A percentile compares a stretch with the other conserved stretches of the same genome.
phyloP scores from a whole-genome alignment of 2,329 filamentous ascomycete genomes.

The Teratosphaeria zuluensis region DNA sequence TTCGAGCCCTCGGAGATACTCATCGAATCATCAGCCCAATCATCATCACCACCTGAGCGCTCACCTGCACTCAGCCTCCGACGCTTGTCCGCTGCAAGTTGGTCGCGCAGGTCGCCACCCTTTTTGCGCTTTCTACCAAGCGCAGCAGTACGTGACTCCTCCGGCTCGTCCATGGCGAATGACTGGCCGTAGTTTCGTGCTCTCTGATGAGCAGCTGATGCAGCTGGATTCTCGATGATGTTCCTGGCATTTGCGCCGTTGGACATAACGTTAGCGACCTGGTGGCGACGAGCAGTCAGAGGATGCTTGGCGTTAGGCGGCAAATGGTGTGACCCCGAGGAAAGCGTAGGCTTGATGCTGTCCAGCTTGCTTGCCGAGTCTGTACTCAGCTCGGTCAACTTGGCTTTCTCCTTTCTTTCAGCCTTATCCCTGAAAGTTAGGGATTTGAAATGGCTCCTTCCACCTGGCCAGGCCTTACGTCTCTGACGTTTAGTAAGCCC shows the following conservation, averaged over 20 bases:
- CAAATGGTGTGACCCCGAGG: background rate
- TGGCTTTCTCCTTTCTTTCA: background rate
- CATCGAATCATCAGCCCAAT: background rate
- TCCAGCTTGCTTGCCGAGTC: background rate
- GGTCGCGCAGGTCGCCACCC: background rate
- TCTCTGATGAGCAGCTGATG: background rate
- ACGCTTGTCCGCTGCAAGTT: background rate
- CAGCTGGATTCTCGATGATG: background rate
- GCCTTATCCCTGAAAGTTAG: background rate
- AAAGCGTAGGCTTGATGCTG: background rate
- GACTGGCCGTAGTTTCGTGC: background rate
- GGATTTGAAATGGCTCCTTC: background rate
- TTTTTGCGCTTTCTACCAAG: slow-evolving; percentile 3
- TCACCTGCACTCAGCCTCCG: background rate
- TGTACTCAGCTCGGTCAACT: background rate
- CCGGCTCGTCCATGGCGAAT: background rate
- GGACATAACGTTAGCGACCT: background rate
- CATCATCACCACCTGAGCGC: background rate
- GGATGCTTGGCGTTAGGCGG: background rate
- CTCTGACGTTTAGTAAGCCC: background rate
- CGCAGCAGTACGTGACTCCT: slow-evolving; percentile 3
- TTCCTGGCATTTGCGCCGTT: background rate
- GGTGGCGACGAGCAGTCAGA: background rate
- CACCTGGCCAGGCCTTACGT: background rate
- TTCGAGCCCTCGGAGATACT: background rate